phyloP scores from a whole-genome alignment of 345 rosid genomes.

The Populus davidiana region DNA sequence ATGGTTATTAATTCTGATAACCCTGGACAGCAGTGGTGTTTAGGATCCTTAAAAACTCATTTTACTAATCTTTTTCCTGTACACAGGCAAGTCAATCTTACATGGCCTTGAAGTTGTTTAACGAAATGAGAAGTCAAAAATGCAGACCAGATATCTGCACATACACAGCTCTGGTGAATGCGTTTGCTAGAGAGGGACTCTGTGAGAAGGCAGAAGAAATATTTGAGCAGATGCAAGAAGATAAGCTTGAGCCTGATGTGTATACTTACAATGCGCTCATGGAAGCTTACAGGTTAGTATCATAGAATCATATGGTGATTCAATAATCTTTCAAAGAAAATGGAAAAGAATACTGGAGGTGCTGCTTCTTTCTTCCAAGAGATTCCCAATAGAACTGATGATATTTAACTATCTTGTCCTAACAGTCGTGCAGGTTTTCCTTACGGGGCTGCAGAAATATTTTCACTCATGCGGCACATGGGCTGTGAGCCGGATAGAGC shows the following conservation, averaged over 20 bases:
- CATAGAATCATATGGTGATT: no score
- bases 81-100: slow-evolving; percentile 74
- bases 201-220: slow-evolving; percentile 93
- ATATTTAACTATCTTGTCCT: slow-evolving; percentile 12
- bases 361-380: no score
- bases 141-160: slow-evolving; percentile 87
- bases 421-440: no score
- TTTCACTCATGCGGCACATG: no score
- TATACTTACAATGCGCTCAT: slow-evolving; percentile 89
- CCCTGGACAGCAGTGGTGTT: neutral
- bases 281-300: no score
- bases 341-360: neutral
- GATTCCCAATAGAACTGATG: neutral
- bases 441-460: no score
- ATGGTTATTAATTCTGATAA: no score
- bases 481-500: no score
- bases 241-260: slow-evolving; percentile 82
- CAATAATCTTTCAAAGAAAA: no score
- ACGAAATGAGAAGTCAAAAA: slow-evolving; percentile 77
- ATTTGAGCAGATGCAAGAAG: slow-evolving; percentile 88
- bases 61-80: neutral
- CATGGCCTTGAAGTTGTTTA: slow-evolving; percentile 70
- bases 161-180: slow-evolving; percentile 77
- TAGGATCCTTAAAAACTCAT: neutral
- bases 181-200: slow-evolving; percentile 94